These are phyloP conservation scores for Amanita phalloides DNA, from an alignment of 768 basidiomycete species.

Conservation along the genomic window DNA sequence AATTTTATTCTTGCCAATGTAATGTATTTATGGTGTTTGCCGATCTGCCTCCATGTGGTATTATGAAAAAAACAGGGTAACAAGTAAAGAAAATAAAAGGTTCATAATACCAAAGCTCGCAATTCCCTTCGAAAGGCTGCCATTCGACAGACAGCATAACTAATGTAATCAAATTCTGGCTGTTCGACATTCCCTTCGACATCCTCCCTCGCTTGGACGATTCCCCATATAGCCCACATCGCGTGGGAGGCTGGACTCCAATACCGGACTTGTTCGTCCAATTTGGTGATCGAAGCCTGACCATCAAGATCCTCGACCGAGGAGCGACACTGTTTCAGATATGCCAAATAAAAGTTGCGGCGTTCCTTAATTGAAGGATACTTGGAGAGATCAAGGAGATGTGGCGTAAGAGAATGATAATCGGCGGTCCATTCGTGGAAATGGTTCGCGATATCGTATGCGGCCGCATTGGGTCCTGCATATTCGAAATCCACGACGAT, in stretches of 20 bases:
- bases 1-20: conserved; percentile 14
- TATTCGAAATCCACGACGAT: conserved; percentile 99
- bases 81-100: not conserved
- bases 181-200: conserved; percentile 44
- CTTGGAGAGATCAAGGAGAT: conserved; percentile 45
- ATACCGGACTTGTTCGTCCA: conserved; percentile 71
- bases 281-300: conserved; percentile 23
- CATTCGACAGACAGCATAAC: conserved; percentile 67
- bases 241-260: conserved; percentile 92
- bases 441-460: conserved; percentile 94
- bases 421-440: conserved; percentile 96
- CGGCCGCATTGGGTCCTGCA: conserved; percentile 83
- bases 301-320: conserved; percentile 15
- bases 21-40: conserved; percentile 1
- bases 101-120: conserved; percentile 28
- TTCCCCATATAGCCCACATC: conserved; percentile 92
- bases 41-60: not conserved
- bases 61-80: too few relatives aligned
- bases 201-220: conserved; percentile 81
- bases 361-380: conserved; percentile 73
- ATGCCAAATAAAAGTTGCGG: conserved; percentile 76
- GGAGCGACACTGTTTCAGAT: conserved; percentile 44
- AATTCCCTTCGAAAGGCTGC: conserved; percentile 50
- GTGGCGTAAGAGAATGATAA: conserved; percentile 66
- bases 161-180: conserved; percentile 85